Conservation (phyloP, 768 basidiomycete species). For the Trichaptum fuscoviolaceum region DNA sequence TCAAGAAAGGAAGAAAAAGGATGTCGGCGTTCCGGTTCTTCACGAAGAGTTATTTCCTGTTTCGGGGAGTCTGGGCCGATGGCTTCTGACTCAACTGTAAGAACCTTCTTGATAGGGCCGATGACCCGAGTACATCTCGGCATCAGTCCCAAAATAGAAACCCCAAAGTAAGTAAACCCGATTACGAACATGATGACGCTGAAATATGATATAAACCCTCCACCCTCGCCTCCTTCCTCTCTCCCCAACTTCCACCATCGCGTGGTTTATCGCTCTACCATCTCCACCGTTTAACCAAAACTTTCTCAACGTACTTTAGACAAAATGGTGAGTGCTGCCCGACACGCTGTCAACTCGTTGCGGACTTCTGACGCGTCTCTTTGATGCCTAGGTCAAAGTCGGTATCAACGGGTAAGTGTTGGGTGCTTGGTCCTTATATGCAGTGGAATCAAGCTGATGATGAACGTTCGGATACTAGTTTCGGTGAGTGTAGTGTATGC, state of each 20-base stretch:
- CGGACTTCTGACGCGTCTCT: neutral
- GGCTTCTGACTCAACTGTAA: neutral
- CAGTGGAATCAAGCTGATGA: neutral
- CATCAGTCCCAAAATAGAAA: neutral
- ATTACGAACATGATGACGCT: neutral
- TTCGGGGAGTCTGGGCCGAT: neutral
- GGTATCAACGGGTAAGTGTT: slow-evolving; percentile 88
- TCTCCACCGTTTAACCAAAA: neutral
- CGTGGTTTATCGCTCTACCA: neutral
- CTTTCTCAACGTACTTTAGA: slow-evolving; percentile 12
- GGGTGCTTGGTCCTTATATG: neutral
- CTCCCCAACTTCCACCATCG: slow-evolving; percentile 1
- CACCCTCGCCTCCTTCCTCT: slow-evolving; percentile 1
- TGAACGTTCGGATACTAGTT: neutral
- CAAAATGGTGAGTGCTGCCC: neutral
- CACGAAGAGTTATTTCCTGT: neutral
- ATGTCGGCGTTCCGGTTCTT: neutral
- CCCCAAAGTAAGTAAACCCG: neutral
- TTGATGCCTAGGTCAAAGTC: slow-evolving; percentile 58
- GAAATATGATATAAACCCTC: neutral
- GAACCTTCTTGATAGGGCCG: neutral
- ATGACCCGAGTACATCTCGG: neutral
- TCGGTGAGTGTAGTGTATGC: neutral
- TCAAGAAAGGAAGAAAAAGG: neutral
- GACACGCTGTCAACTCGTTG: neutral